Conservation (phyloP, 2,329 filamentous ascomycete genomes). For the Penicillium olsonii region DNA sequence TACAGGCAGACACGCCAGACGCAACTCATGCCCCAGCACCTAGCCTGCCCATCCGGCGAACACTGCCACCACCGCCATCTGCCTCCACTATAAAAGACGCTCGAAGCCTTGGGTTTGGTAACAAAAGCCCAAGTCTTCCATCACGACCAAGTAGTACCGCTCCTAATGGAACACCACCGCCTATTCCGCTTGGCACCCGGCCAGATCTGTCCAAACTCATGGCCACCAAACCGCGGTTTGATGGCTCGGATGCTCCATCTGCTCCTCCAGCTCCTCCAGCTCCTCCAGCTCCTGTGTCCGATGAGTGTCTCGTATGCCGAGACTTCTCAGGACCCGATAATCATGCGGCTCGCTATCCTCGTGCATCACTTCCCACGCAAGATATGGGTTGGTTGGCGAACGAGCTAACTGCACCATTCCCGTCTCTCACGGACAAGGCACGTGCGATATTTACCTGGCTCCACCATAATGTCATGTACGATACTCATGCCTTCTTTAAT, state of each 20-base stretch:
- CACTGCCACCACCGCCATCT: slow-evolving; percentile 37
- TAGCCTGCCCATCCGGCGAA: slow-evolving; percentile 29
- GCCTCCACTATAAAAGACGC: slow-evolving; percentile 35
- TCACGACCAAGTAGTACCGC: slow-evolving; percentile 18
- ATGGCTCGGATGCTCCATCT: slow-evolving; percentile 20
- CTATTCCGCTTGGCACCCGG: slow-evolving; percentile 56
- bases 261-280: slow-evolving; percentile 16
- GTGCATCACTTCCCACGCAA: slow-evolving; percentile 67
- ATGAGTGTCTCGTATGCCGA: slow-evolving; percentile 74
- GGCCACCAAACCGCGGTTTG: slow-evolving; percentile 52
- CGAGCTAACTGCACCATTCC: slow-evolving; percentile 75
- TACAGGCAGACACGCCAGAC: slow-evolving; percentile 16
- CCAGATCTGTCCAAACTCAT: slow-evolving; percentile 61
- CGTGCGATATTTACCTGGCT: slow-evolving; percentile 92
- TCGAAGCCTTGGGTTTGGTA: slow-evolving; percentile 51
- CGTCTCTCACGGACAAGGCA: slow-evolving; percentile 85
- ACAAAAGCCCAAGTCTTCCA: slow-evolving; percentile 31
- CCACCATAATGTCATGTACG: slow-evolving; percentile 89
- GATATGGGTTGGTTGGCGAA: slow-evolving; percentile 73
- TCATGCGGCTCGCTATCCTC: slow-evolving; percentile 76
- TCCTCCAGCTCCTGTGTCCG: slow-evolving; percentile 17
- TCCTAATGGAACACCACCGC: slow-evolving; percentile 41
- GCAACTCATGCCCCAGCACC: slow-evolving; percentile 14
- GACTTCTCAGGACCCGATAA: slow-evolving; percentile 82
- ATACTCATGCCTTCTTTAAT: slow-evolving; percentile 76